These are phyloP conservation scores for Leptographium radiaticola DNA, from an alignment of 2,329 filamentous ascomycete genomes.

Conservation along the genomic window DNA sequence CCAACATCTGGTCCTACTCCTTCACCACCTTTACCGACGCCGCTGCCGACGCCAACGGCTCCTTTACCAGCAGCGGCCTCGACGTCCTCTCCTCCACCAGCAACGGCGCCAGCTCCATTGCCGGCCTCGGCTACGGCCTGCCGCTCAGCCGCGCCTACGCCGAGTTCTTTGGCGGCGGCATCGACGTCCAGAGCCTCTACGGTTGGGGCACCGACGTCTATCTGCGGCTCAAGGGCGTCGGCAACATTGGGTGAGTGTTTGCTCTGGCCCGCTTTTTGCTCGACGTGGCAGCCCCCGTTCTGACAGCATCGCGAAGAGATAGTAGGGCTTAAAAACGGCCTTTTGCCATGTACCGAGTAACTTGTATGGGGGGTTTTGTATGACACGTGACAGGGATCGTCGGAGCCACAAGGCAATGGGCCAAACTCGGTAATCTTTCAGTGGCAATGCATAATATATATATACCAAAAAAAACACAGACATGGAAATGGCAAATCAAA, in stretches of 20 bases:
- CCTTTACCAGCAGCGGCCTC: slow-evolving; percentile 46
- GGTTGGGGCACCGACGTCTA: slow-evolving; percentile 78
- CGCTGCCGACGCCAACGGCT: slow-evolving; percentile 28
- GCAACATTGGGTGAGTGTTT: slow-evolving; percentile 29
- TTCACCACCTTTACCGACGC: slow-evolving; percentile 87
- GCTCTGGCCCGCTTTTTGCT: not conserved
- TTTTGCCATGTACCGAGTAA: not conserved
- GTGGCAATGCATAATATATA: not conserved
- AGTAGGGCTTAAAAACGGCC: not conserved
- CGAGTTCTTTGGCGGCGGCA: slow-evolving; percentile 94
- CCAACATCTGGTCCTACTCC: slow-evolving; percentile 91
- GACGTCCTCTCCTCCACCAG: slow-evolving; percentile 62
- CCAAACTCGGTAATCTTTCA: not conserved
- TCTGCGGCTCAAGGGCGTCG: slow-evolving; percentile 49
- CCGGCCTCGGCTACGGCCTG: slow-evolving; percentile 83
- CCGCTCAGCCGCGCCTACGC: slow-evolving; percentile 87
- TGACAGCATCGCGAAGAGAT: not conserved
- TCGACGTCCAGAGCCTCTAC: slow-evolving; percentile 87
- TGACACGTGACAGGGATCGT: not conserved
- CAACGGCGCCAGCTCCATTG: slow-evolving; percentile 69
- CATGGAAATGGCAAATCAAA: not conserved
- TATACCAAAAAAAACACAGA: not conserved
- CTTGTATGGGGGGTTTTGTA: not conserved
- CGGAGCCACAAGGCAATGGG: not conserved
- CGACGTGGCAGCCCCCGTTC: not conserved